Base-by-base conservation (phyloP, 176 grass and related monocot species). In the Melocanna baccifera region DNA sequence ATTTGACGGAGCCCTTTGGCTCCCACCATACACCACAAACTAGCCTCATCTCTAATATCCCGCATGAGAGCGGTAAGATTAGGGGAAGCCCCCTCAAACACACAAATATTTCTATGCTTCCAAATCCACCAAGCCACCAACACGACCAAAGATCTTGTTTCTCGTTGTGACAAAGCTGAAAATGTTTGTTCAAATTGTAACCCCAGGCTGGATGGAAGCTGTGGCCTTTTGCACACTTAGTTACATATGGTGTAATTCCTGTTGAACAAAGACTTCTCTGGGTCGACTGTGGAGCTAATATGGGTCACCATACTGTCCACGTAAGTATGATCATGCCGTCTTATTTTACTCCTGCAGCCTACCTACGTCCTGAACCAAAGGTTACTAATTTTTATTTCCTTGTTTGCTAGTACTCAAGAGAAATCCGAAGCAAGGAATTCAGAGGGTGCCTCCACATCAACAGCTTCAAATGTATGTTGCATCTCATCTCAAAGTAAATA, bases 231-330 rank as follows among this genome's bases (percentile, higher is more conserved):
- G 96, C 91, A 0, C 96, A 99, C 86, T 85, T 99, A 7, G 79
- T 99, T 26, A 99, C 93, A 77, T 99, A 99, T 13, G 91, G 96
- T 86, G 83, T 94, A 71, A 36, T 99, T 77, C 93, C 96, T 41
- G 69, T 99, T 48, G 96, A 96, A 76, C 96, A 99, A 79, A 92
- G 96, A 89, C 91, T 99, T 74, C 88, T 99, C 18, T 99, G 93
- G 96, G 96, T 99, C 3, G 93, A 99, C 69, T 96, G 91, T 99
- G 67, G 96, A 98, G 75, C 75, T 98, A 62, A 55, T 99, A 30
- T 99, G 96, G 96, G 96, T 99, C 79, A 99, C 93, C 4, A 99
- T 99, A 85, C 40, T 99, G 40, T 99, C 93, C 22, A 99, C 93
- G 96, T 99, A 88, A 81, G 90, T 45, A 19, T 62, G 13, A 40